Percentiles rank a stretch among this genome's conserved stretches.
Evolutionary conservation across 305 asterid genomes (phyloP).

Genomic region (Ilex paraguariensis): DNA sequence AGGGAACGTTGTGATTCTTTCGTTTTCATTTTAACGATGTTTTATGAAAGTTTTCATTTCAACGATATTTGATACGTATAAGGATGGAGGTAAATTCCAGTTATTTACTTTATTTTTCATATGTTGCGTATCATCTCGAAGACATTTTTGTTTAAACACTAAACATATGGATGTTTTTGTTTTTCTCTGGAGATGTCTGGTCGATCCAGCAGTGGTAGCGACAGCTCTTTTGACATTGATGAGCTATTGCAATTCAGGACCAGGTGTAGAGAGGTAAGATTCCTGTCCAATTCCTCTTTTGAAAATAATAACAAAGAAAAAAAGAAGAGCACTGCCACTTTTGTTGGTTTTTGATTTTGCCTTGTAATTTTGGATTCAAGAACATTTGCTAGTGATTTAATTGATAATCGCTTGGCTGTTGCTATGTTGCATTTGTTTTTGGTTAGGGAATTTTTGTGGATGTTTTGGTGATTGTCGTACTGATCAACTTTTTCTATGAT

Average conservation of each 20-base stretch:
- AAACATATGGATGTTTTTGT: background rate
- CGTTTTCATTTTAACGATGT: background rate
- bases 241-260: constrained; percentile 58
- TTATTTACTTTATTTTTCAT: too few species aligned
- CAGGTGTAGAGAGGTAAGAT: constrained; percentile 68
- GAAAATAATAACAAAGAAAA: background rate
- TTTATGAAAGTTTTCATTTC: too few species aligned
- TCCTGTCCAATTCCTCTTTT: background rate
- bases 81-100: background rate
- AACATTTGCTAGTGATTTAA: too few species aligned
- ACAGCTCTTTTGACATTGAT: constrained; percentile 39
- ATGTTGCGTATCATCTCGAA: too few species aligned
- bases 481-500: background rate
- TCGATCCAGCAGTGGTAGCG: constrained; percentile 35
- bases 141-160: too few species aligned
- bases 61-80: too few species aligned
- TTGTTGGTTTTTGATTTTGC: background rate
- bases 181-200: constrained; percentile 55
- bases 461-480: background rate
- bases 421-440: background rate
- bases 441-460: background rate
- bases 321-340: background rate
- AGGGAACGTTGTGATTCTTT: background rate
- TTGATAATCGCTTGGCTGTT: background rate
- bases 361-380: background rate